Evolutionary conservation across 345 rosid genomes (phyloP).

Genomic region (Pistacia vera): DNA sequence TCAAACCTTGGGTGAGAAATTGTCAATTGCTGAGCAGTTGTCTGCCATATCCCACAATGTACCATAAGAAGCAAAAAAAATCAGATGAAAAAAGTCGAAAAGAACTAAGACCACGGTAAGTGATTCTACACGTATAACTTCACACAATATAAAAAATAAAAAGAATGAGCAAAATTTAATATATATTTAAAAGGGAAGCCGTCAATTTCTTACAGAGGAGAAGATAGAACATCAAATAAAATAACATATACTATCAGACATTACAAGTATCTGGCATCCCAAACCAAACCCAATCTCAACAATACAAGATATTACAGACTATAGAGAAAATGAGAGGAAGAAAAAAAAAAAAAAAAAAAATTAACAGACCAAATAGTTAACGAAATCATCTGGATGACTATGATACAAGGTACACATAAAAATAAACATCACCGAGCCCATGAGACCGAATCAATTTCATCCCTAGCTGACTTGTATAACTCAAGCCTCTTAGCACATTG

Average conservation of each 20-base stretch:
- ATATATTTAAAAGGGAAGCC: no score
- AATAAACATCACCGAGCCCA: conserved; percentile 42
- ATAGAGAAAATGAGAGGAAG: background rate
- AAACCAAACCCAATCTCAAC: background rate
- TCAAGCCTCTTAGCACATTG: conserved; percentile 73
- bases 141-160: no score
- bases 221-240: background rate
- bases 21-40: no score
- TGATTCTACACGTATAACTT: no score
- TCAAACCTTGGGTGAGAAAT: no score
- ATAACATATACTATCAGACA: background rate
- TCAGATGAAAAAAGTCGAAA: no score
- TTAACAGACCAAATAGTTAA: background rate
- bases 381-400: background rate
- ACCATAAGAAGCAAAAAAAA: no score
- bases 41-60: no score
- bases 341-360: background rate
- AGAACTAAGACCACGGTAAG: no score
- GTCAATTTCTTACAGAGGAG: background rate
- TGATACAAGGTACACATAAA: conserved; percentile 11
- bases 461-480: conserved; percentile 66
- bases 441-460: conserved; percentile 71
- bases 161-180: no score
- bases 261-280: background rate
- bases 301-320: background rate